Conservation (phyloP, 441 rosid species). For the Erodium chrysanthum region DNA sequence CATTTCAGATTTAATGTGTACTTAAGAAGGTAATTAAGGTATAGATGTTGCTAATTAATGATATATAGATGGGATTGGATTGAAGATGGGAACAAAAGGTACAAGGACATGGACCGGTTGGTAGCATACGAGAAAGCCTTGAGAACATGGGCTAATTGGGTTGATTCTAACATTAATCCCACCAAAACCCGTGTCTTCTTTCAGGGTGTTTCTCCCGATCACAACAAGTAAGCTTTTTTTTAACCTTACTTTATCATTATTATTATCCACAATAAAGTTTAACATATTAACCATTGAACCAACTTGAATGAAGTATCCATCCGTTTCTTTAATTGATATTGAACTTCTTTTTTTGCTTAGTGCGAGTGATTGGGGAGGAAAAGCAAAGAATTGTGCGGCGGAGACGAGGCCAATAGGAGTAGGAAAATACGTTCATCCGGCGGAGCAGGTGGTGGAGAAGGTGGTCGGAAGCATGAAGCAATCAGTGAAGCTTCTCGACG, state of each 20-base stretch:
- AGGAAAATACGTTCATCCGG: constrained; percentile 13
- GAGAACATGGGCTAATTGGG: constrained; percentile 46
- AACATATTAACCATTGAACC: too few species aligned
- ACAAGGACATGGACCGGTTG: constrained; percentile 37
- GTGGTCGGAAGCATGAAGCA: constrained; percentile 17
- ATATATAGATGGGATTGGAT: constrained; percentile 37
- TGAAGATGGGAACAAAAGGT: constrained; percentile 17
- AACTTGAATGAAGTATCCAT: too few species aligned
- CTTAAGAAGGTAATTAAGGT: too few species aligned
- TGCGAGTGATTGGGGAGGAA: constrained; percentile 17
- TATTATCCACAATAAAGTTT: too few species aligned
- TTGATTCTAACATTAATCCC: constrained; percentile 27
- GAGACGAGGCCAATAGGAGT: constrained; percentile 5
- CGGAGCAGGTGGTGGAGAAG: constrained; percentile 19
- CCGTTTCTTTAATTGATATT: too few species aligned
- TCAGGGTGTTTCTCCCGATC: constrained; percentile 50
- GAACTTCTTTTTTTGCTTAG: too few species aligned
- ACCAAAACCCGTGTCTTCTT: constrained; percentile 34
- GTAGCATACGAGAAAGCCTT: constrained; percentile 34
- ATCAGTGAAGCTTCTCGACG: constrained; percentile 19
- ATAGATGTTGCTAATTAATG: too few species aligned
- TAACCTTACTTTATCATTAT: too few species aligned
- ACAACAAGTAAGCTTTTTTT: constrained; percentile 25
- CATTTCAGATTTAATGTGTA: too few species aligned
- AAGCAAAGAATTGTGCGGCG: constrained; percentile 7